These are phyloP conservation scores for Vickermania ingenoplastis DNA, from an alignment of 208 protist species.

Conservation along the genomic window DNA sequence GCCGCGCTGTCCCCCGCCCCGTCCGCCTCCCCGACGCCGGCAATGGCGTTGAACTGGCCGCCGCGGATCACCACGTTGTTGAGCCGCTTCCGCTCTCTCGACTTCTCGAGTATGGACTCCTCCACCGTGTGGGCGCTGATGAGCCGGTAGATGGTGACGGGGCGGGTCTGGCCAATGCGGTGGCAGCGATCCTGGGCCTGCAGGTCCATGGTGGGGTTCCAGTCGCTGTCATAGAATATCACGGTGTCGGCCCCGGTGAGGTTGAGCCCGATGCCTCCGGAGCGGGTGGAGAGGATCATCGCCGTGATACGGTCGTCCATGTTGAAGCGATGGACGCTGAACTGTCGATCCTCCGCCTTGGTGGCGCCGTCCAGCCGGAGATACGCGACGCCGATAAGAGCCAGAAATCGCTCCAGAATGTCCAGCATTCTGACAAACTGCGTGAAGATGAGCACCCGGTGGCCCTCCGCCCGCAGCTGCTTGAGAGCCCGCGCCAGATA, in stretches of 20 bases:
- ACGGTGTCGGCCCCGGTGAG: slow-evolving; percentile 98
- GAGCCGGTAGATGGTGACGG: slow-evolving; percentile 96
- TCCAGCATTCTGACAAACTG: slow-evolving; percentile 98
- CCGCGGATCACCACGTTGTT: slow-evolving; percentile 94
- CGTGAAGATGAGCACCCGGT: slow-evolving; percentile 97
- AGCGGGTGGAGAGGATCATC: slow-evolving; percentile 97
- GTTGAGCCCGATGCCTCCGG: slow-evolving; percentile 98
- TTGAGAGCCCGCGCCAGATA: slow-evolving; percentile 76
- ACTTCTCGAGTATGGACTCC: slow-evolving; percentile 94
- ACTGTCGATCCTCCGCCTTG: slow-evolving; percentile 80
- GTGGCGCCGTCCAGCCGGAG: slow-evolving; percentile 94
- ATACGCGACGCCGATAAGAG: slow-evolving; percentile 86
- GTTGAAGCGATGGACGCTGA: slow-evolving; percentile 93
- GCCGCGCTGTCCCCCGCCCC: slow-evolving; percentile 27
- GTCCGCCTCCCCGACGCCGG: slow-evolving; percentile 25
- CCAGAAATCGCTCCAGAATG: slow-evolving; percentile 95
- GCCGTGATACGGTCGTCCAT: slow-evolving; percentile 87
- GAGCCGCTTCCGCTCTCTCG: slow-evolving; percentile 90
- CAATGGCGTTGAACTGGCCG: slow-evolving; percentile 86
- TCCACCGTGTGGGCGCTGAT: slow-evolving; percentile 94
- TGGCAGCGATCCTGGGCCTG: slow-evolving; percentile 97
- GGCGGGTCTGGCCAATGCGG: slow-evolving; percentile 95
- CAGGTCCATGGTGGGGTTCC: slow-evolving; percentile 98
- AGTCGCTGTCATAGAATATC: slow-evolving; percentile 99
- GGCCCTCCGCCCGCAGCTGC: slow-evolving; percentile 64